Base-by-base conservation (phyloP, 169 alveolate species). In the Plasmodium coatneyi region DNA sequence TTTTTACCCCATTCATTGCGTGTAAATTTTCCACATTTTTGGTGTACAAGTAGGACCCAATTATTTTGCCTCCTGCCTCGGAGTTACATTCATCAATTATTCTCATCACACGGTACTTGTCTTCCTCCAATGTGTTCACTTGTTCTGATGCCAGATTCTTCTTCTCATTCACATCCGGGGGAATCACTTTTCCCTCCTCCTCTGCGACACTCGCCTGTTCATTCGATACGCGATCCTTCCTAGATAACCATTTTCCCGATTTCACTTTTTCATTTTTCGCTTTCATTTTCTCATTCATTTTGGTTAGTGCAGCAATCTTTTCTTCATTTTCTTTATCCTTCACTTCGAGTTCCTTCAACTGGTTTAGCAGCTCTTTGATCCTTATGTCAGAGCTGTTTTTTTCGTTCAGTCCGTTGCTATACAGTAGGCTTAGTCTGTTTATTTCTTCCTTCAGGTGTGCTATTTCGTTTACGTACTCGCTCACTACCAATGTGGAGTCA, bases 351-450 rank as follows among this genome's bases (percentile, higher is more conserved):
- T 78, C 86, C 9, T 60, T 79, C 36, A 87, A 70, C 30, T 79
- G 30, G 25, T 60, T 80, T 4, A 14, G 32, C 32, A 87, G 34
- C n/a, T 52, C 74, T 19, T 71, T 72, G 32, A 49, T 19, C 34
- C 71, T 87, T 60, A 54, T 80, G 32, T 87, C 93, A 79, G 72
- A 87, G 25, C 82, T 87, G 32, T 87, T 87, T 41, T 87, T 87
- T 43, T 46, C 79, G 32, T 87, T 87, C 71, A 87, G 19, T 56
- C 79, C 93, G 32, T 60, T 80, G 71, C 93, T 80, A 60, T 87
- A 87, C 34, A 87, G 36, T 36, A 87, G 34, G 36, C 76, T 87
- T 2, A 87, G 16, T 49, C 54, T 87, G 43, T 87, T 87, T 60
- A 87, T 79, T 79, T 87, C 93, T 34, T 80, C 89, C 49, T 79